Evolutionary conservation across 2,329 filamentous ascomycete genomes (phyloP), one percentile per base, ranked within the genome.

Genomic region (Epichloe sibirici): DNA sequence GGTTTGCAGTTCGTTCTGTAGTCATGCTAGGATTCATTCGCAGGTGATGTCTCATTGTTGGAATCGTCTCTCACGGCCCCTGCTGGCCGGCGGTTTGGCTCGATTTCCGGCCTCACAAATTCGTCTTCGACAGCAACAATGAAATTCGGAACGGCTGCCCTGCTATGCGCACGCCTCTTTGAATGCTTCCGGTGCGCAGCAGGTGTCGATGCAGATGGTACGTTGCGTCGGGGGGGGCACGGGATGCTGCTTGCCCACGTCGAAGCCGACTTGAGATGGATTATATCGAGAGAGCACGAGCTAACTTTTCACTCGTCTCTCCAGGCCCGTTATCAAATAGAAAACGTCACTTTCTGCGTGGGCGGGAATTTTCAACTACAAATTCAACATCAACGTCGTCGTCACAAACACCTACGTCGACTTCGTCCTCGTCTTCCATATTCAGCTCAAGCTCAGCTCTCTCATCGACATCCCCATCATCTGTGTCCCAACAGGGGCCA

Each of bases 151-250:
- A 44, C 53, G 38, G 43, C 45, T 42, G 35, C 53, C 49, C 55
- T 60, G 51, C 51, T 60, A 11, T 51, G 51, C 46, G 53, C 56
- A 47, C 51, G 53, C 23, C 21, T 60, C 37, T n/a, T 57, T 3
- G 49, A 45, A 52, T 49, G 53, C 15, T 53, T 52, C 9, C 45
- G 48, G 23, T 55, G 51, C 37, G 59, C 57, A n/a, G 59, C 57
- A n/a, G 43, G 47, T 46, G 46, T 42, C 38, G 59, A 56, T 61
- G 51, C 46, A 28, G 34, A 48, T 8, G 47, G 51, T 53, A 37
- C 12, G 51, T 53, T 37, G 28, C 17, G 28, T 48, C 50, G 17
- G 51, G 44, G 44, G 34, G 38, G 40, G 44, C 43, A 37, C 17
- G 17, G 17, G 43, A 31, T 28, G 34, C 46, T 50, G 51, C 46